Evolutionary conservation across 2,329 filamentous ascomycete genomes (phyloP).

Genomic region (Stromatinia cepivora): DNA sequence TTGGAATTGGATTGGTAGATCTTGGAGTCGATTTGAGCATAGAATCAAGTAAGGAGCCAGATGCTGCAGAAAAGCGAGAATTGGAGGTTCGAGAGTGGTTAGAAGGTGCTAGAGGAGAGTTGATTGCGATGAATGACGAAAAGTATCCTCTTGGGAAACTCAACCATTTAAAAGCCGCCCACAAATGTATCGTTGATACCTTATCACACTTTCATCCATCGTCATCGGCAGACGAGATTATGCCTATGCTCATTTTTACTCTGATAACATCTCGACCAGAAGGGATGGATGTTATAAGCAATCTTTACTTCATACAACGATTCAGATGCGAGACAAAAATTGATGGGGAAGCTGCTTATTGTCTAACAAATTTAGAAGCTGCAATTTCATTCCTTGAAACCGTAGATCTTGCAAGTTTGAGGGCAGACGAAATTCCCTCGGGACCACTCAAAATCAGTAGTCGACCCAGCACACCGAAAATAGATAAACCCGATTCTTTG

Average conservation of each 20-base stretch:
- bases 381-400: conserved; percentile 93
- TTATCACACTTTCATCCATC: conserved; percentile 66
- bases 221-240: conserved; percentile 94
- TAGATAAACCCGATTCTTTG: conserved; percentile 33
- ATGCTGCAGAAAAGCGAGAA: conserved; percentile 58
- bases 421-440: conserved; percentile 73
- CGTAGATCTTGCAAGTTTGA: conserved; percentile 85
- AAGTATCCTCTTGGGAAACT: conserved; percentile 90
- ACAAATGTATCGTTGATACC: conserved; percentile 93
- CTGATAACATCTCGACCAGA: conserved; percentile 88
- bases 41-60: conserved; percentile 53
- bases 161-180: conserved; percentile 80
- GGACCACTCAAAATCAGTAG: conserved; percentile 61
- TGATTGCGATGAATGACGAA: conserved; percentile 81
- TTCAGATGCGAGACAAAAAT: conserved; percentile 85
- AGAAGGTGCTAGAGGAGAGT: conserved; percentile 66
- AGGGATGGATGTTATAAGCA: conserved; percentile 85
- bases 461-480: conserved; percentile 50
- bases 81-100: conserved; percentile 73
- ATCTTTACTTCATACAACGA: conserved; percentile 89
- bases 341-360: conserved; percentile 93
- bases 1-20: conserved; percentile 86
- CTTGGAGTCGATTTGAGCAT: conserved; percentile 74
- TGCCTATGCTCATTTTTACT: conserved; percentile 94
- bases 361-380: conserved; percentile 92